phyloP scores from a whole-genome alignment of 1,139 yeast genomes.

The Sugiyamaella grinbergsii region DNA sequence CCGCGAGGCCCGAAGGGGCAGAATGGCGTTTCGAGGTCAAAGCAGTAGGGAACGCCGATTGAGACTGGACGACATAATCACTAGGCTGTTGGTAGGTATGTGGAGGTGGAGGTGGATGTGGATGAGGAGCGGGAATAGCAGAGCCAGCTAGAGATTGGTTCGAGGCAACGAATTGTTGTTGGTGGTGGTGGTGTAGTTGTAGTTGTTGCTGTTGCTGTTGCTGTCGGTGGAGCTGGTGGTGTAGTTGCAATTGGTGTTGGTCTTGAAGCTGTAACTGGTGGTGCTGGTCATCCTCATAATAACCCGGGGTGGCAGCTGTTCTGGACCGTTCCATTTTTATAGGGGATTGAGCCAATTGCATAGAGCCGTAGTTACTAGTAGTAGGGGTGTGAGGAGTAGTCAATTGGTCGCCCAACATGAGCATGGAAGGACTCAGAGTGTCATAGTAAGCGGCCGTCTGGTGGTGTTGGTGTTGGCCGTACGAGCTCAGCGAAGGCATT shows the following conservation, averaged over 20 bases:
- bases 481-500: slow-evolving; percentile 12
- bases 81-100: not conserved
- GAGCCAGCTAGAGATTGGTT: too few species aligned
- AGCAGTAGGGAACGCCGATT: not conserved
- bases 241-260: not conserved
- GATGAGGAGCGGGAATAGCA: not conserved
- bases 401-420: slow-evolving; percentile 16
- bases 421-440: slow-evolving; percentile 19
- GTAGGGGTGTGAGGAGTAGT: slow-evolving; percentile 3
- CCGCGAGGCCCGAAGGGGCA: slow-evolving; percentile 11
- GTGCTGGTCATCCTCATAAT: slow-evolving; percentile 7
- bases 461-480: not conserved
- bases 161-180: not conserved
- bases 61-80: too few species aligned
- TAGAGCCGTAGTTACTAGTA: not conserved
- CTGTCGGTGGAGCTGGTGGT: slow-evolving; percentile 3
- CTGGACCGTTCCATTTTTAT: slow-evolving; percentile 19
- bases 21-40: slow-evolving; percentile 11
- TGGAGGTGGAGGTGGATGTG: not conserved
- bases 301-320: slow-evolving; percentile 4
- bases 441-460: slow-evolving; percentile 1
- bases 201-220: slow-evolving; percentile 5
- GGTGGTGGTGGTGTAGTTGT: not conserved
- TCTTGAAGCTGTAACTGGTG: too few species aligned
- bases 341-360: slow-evolving; percentile 15